These are phyloP conservation scores for Rhodotorula sp. DNA, from an alignment of 1,284 basidiomycete genomes.

Conservation along the genomic window DNA sequence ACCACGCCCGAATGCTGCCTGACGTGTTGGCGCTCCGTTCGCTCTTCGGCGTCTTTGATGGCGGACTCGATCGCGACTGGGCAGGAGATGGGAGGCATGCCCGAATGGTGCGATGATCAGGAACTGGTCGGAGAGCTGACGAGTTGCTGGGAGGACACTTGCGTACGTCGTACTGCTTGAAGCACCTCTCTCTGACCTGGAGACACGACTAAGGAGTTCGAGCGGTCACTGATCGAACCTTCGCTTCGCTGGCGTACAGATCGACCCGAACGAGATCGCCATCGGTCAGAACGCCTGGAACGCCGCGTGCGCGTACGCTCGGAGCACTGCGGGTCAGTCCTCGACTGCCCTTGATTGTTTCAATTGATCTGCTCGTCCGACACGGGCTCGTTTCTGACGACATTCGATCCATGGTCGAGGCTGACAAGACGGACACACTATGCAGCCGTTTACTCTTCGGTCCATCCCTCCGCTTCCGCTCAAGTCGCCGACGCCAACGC, in stretches of 20 bases:
- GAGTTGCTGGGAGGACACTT: background rate
- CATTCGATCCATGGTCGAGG: no score
- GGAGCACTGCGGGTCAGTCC: background rate
- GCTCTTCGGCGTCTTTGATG: background rate
- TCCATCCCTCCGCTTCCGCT: background rate
- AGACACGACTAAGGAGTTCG: no score
- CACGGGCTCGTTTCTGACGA: background rate
- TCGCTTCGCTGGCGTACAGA: background rate
- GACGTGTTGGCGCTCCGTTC: background rate
- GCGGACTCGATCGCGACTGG: background rate
- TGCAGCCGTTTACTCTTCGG: background rate
- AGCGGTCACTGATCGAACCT: no score
- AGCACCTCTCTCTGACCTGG: no score
- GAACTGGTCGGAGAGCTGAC: background rate
- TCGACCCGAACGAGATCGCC: background rate
- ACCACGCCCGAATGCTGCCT: background rate
- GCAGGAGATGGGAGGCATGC: background rate
- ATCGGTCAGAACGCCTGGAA: background rate
- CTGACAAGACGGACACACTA: no score
- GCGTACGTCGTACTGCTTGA: background rate
- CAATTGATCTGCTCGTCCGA: background rate
- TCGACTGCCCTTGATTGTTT: no score
- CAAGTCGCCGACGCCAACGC: background rate
- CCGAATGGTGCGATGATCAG: background rate
- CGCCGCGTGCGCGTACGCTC: background rate